Conservation (phyloP, 306 rosid genomes). For the Malus fusca region DNA sequence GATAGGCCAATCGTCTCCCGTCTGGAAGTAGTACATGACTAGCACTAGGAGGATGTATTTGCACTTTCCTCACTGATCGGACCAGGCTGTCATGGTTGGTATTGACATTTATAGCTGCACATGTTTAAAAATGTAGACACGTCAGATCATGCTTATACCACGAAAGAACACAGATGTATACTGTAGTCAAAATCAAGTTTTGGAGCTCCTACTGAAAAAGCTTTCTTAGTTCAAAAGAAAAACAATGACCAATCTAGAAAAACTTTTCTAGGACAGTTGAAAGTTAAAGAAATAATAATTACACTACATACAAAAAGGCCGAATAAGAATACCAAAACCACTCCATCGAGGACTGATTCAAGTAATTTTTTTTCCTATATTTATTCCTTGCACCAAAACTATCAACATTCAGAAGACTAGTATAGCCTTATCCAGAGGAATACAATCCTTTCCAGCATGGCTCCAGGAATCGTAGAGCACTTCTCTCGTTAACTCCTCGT, state of each 20-base stretch:
- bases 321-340: neutral
- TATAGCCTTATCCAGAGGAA: neutral
- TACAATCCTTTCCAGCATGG: neutral
- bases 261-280: neutral
- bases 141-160: neutral
- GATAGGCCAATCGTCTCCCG: conserved; percentile 81
- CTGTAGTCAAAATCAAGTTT: neutral
- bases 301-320: neutral
- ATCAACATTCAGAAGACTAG: neutral
- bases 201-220: neutral
- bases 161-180: neutral
- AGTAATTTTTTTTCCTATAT: neutral
- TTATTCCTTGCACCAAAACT: neutral
- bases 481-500: neutral
- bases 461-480: neutral
- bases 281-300: neutral
- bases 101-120: conserved; percentile 61
- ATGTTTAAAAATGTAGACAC: conserved; percentile 7
- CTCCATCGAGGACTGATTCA: neutral
- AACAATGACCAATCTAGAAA: neutral
- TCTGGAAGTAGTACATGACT: conserved; percentile 74
- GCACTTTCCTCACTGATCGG: conserved; percentile 42
- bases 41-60: conserved; percentile 74
- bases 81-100: conserved; percentile 32
- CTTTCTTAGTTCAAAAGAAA: neutral